Evolutionary conservation across 2,329 filamentous ascomycete species (phyloP), one percentile per base, ranked within the genome.

Genomic region (Cladosporium sp.): DNA sequence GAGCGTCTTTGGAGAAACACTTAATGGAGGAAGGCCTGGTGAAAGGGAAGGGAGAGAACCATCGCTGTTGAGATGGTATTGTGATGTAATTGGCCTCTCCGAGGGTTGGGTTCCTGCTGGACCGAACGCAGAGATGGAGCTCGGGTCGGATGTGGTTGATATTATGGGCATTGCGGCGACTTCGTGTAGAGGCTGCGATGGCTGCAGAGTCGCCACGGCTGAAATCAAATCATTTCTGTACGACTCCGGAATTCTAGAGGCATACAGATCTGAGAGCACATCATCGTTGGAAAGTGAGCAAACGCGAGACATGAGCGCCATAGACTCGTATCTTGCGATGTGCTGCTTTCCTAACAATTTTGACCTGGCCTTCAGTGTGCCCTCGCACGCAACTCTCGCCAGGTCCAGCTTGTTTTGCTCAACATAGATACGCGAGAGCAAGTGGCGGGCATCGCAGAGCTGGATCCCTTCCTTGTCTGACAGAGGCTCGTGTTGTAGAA

Each of bases 221-320:
- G 51, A 20, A 12, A 59, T 25, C 15, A 59, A 19, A 19, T 25
- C 38, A n/a, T 47, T 49, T 39, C 61, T 56, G 2, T 55, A 36
- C 12, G n/a, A 51, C 15, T 62, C 57, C 1, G 62, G 62, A 15
- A 64, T 60, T 40, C 61, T 64, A 28, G 20, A 55, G 30, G 54
- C 43, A 39, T 60, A 60, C 34, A 60, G 58, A 25, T 60, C 58
- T 1, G 60, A 56, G n/a, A 55, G 45, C n/a, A 60, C 30, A 30
- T 51, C 30, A 28, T 62, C 61, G 15, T 58, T 51, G 40, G 55
- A 55, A 7, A 64, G 52, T n/a, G 57, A 28, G 9, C 50, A 66
- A 40, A 71, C 67, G 38, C 67, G 64, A 25, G 67, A 66, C 66
- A 70, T 69, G 43, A 71, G 64, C 12, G 67, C 66, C 50, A 65